These are phyloP conservation scores for Zygosaccharomyces siamensis DNA, from an alignment of 805 yeast genomes.

Conservation along the genomic window DNA sequence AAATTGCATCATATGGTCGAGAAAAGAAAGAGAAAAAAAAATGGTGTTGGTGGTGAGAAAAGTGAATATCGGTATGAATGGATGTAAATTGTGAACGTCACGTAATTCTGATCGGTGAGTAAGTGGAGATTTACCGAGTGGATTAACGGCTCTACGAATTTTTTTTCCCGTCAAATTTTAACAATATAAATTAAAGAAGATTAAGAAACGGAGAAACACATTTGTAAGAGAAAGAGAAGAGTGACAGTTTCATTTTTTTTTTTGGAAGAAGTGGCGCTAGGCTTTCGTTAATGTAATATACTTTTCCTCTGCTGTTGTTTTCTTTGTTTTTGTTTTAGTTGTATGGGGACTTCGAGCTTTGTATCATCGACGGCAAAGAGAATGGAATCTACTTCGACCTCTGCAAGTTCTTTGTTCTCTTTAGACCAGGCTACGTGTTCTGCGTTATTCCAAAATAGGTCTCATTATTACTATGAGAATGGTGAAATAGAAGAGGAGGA, in stretches of 20 bases:
- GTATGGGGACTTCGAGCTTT: slow-evolving; percentile 3
- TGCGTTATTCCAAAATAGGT: slow-evolving; percentile 15
- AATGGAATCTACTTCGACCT: slow-evolving; percentile 14
- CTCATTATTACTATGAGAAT: slow-evolving; percentile 14
- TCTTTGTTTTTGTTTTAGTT: neutral
- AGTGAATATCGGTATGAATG: neutral
- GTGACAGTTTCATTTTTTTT: neutral
- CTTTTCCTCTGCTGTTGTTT: neutral
- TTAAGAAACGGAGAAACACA: neutral
- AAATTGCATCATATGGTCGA: slow-evolving; percentile 4
- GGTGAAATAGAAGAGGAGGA: slow-evolving; percentile 14
- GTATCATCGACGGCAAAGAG: neutral
- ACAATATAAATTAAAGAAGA: neutral
- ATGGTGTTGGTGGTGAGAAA: neutral
- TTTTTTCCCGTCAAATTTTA: neutral
- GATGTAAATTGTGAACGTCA: slow-evolving; percentile 3
- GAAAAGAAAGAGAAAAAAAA: neutral
- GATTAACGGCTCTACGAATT: slow-evolving; percentile 1
- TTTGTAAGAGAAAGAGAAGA: neutral
- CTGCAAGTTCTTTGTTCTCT: slow-evolving; percentile 29
- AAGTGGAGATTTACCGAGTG: slow-evolving; percentile 1
- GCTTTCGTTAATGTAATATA: neutral
- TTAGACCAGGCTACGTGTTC: slow-evolving; percentile 20
- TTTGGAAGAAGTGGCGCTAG: neutral
- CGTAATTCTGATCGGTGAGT: slow-evolving; percentile 3